Conservation (phyloP, 257 asterid species). For the Henckelia pumila region DNA sequence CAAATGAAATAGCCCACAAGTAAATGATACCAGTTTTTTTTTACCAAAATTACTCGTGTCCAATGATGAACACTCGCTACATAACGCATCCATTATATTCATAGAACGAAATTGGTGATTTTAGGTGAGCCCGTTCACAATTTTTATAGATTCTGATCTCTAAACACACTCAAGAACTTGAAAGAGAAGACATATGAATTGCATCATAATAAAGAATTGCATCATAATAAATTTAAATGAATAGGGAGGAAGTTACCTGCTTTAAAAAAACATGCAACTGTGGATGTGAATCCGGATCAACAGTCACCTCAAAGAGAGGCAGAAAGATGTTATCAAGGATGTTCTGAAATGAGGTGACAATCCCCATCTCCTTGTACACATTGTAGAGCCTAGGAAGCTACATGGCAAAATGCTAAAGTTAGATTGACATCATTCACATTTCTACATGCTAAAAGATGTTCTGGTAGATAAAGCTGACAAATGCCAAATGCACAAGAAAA, state of each 20-base stretch:
- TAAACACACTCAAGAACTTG: slow-evolving; percentile 1
- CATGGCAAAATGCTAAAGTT: slow-evolving; percentile 26
- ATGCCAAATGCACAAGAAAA: background rate
- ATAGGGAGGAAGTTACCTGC: slow-evolving; percentile 51
- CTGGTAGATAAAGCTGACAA: background rate
- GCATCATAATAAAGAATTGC: slow-evolving; percentile 12
- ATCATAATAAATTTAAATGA: slow-evolving; percentile 2
- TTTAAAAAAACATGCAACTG: slow-evolving; percentile 88
- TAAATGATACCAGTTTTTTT: background rate
- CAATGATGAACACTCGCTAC: background rate
- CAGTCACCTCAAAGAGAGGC: slow-evolving; percentile 93
- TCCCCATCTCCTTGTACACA: slow-evolving; percentile 96
- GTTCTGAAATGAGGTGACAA: slow-evolving; percentile 95
- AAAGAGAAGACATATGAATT: slow-evolving; percentile 2
- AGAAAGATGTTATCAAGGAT: slow-evolving; percentile 93
- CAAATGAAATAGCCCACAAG: background rate
- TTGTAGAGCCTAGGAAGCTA: slow-evolving; percentile 99
- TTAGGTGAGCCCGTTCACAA: slow-evolving; percentile 1
- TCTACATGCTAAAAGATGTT: background rate
- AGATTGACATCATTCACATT: slow-evolving; percentile 25
- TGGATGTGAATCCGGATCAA: slow-evolving; percentile 97
- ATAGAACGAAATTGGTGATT: background rate
- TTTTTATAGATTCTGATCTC: background rate
- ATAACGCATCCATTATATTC: background rate
- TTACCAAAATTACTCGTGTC: background rate